Conservation (phyloP, 2,329 filamentous ascomycete species). For the Aspergillus arachidicola region DNA sequence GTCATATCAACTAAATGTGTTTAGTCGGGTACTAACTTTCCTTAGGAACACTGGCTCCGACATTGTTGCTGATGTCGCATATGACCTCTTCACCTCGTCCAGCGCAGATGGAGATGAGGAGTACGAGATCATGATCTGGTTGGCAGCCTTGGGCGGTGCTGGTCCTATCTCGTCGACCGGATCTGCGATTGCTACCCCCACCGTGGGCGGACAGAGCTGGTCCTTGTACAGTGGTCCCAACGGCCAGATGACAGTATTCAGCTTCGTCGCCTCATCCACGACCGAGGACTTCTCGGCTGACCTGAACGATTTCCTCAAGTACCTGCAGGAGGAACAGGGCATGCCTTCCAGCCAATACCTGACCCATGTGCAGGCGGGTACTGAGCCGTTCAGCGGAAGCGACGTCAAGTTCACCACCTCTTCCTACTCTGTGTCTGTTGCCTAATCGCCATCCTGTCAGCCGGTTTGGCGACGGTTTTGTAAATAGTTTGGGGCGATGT, state of each 20-base stretch:
- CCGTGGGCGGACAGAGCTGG: constrained; percentile 58
- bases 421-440: constrained; percentile 33
- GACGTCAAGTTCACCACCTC: constrained; percentile 30
- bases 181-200: constrained; percentile 55
- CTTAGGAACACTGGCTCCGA: constrained; percentile 50
- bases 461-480: neutral
- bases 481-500: constrained; percentile 1
- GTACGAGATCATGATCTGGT: constrained; percentile 70
- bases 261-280: constrained; percentile 56
- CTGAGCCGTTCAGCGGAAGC: constrained; percentile 39
- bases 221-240: constrained; percentile 65
- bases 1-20: constrained; percentile 9
- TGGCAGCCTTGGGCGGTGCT: constrained; percentile 59
- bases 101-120: constrained; percentile 49
- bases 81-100: constrained; percentile 62
- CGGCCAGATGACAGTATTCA: constrained; percentile 60
- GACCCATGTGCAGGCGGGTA: constrained; percentile 48
- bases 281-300: constrained; percentile 60
- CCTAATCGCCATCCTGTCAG: constrained; percentile 18
- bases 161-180: constrained; percentile 58
- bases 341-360: constrained; percentile 53
- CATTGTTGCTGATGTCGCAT: constrained; percentile 62
- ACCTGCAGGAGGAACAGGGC: constrained; percentile 50
- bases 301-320: constrained; percentile 59
- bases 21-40: neutral